phyloP scores from a whole-genome alignment of 1,284 basidiomycete genomes.

The Stereum hirsutum region DNA sequence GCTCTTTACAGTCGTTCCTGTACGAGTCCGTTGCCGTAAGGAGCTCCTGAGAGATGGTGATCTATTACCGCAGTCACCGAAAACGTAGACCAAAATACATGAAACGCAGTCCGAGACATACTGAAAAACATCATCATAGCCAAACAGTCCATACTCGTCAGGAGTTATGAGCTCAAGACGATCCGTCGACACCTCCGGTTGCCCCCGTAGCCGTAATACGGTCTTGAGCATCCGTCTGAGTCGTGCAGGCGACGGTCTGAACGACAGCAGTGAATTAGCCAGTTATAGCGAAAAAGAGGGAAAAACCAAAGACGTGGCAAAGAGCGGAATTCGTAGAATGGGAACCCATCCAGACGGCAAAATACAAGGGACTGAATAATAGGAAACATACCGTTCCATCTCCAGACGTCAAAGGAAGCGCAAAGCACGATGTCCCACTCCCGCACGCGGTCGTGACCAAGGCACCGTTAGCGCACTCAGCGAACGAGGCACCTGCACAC shows the following conservation, averaged over 20 bases:
- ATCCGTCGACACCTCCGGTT: slow-evolving; percentile 27
- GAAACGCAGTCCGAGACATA: no score
- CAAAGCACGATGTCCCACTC: slow-evolving; percentile 33
- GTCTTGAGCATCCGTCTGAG: slow-evolving; percentile 36
- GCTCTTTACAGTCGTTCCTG: no score
- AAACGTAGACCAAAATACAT: no score
- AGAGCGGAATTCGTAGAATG: not conserved
- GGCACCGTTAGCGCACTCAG: slow-evolving; percentile 34
- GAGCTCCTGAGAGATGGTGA: no score
- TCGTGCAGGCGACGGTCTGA: slow-evolving; percentile 40
- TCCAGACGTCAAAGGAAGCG: slow-evolving; percentile 50
- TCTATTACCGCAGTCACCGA: no score
- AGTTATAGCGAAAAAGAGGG: no score
- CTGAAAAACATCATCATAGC: no score
- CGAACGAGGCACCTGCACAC: slow-evolving; percentile 23
- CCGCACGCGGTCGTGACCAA: slow-evolving; percentile 35
- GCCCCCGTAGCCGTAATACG: slow-evolving; percentile 46
- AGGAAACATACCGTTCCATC: slow-evolving; percentile 30
- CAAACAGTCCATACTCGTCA: no score
- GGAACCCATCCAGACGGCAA: not conserved
- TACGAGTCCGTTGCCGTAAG: no score
- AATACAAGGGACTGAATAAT: not conserved
- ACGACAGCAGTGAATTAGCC: not conserved
- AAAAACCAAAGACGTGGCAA: no score
- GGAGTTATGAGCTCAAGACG: no score